Percentiles rank a stretch among this genome's conserved stretches.
phyloP scores from a whole-genome alignment of 1,284 basidiomycete species.

The Papiliotrema flavescens region DNA sequence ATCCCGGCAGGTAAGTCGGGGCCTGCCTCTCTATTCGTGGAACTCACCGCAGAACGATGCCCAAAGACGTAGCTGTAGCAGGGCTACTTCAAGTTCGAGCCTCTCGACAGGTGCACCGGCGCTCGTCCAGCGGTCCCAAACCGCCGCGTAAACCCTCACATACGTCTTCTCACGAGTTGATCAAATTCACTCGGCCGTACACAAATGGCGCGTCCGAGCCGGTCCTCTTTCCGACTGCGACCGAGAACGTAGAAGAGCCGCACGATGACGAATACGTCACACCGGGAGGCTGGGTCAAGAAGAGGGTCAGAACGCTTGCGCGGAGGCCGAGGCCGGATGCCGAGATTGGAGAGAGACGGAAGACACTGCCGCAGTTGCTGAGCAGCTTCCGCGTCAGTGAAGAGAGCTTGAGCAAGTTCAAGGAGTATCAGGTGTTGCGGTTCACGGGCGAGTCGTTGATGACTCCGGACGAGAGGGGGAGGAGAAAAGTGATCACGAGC shows the following conservation, averaged over 20 bases:
- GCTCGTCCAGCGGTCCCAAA: not conserved
- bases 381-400: conserved; percentile 55
- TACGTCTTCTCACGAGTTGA: conserved; percentile 22
- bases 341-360: conserved; percentile 10
- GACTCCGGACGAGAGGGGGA: conserved; percentile 53
- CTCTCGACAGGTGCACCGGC: not conserved
- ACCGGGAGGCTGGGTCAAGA: conserved; percentile 41
- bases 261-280: conserved; percentile 38
- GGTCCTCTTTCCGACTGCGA: not conserved
- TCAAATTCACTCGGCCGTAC: conserved; percentile 23
- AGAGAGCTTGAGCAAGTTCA: conserved; percentile 51
- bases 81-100: conserved; percentile 20
- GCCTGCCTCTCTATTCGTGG: not conserved
- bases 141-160: conserved; percentile 5
- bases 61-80: conserved; percentile 41
- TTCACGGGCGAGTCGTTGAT: conserved; percentile 38
- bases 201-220: conserved; percentile 25
- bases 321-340: not conserved
- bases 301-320: conserved; percentile 13
- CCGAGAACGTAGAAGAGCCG: not conserved
- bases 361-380: conserved; percentile 49
- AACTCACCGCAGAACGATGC: conserved; percentile 12
- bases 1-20: conserved; percentile 64
- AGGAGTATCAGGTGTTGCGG: conserved; percentile 44
- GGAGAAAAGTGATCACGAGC: conserved; percentile 57